These are phyloP conservation scores for Lipomyces anomalus DNA, from an alignment of 805 yeast genomes.

Conservation along the genomic window DNA sequence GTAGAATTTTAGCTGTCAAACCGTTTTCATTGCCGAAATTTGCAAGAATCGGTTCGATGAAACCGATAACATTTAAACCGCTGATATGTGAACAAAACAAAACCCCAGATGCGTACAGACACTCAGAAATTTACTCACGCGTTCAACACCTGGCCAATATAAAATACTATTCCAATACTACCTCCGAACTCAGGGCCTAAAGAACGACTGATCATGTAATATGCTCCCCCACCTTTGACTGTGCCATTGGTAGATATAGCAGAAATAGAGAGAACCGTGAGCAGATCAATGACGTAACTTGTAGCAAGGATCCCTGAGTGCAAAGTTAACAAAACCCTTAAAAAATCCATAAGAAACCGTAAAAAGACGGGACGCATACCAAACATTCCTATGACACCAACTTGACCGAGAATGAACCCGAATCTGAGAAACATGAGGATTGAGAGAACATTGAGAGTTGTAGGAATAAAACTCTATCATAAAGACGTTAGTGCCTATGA, in stretches of 20 bases:
- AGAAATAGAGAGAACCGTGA: constrained; percentile 84
- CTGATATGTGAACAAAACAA: no score
- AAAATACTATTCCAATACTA: constrained; percentile 90
- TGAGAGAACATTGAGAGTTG: constrained; percentile 84
- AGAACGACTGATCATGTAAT: constrained; percentile 92
- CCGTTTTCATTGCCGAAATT: constrained; percentile 67
- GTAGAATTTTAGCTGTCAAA: constrained; percentile 50
- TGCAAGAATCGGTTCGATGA: constrained; percentile 80
- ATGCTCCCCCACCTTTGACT: constrained; percentile 97
- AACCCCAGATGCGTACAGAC: no score
- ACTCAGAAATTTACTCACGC: no score
- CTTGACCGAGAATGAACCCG: constrained; percentile 91
- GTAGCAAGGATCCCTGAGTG: constrained; percentile 40
- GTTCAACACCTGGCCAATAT: constrained; percentile 88
- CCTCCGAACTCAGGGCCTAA: constrained; percentile 99
- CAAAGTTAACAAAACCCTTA: background rate
- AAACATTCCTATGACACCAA: constrained; percentile 75
- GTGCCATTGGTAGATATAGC: constrained; percentile 98
- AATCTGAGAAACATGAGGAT: constrained; percentile 92
- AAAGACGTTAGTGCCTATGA: no score
- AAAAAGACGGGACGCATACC: constrained; percentile 12
- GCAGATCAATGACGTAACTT: constrained; percentile 72
- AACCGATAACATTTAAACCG: constrained; percentile 91
- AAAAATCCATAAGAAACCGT: no score
- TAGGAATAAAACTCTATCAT: constrained; percentile 70